Evolutionary conservation across 2,329 filamentous ascomycete species (phyloP).

Genomic region (Claviceps sorghi): DNA sequence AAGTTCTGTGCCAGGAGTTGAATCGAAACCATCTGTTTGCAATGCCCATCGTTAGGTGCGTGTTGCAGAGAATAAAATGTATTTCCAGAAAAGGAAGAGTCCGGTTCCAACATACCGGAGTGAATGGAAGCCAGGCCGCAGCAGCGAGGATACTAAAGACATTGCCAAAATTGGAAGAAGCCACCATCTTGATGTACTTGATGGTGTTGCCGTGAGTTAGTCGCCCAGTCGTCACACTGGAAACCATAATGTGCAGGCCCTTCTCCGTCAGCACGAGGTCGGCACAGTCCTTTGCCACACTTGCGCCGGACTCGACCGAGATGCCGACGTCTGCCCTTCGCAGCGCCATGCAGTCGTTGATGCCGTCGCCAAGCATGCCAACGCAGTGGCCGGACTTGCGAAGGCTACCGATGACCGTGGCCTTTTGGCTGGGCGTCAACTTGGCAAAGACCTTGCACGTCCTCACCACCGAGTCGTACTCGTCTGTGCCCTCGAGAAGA

Average conservation of each 20-base stretch:
- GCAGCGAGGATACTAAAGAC: conserved; percentile 16
- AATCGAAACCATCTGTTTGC: conserved; percentile 11
- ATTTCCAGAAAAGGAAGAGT: neutral
- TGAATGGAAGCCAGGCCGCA: conserved; percentile 16
- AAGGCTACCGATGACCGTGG: conserved; percentile 12
- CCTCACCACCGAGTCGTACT: conserved; percentile 11
- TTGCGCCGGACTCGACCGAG: conserved; percentile 16
- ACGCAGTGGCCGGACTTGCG: conserved; percentile 13
- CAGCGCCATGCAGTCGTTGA: conserved; percentile 18
- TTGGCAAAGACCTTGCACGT: conserved; percentile 16
- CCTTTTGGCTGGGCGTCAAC: conserved; percentile 15
- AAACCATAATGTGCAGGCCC: conserved; percentile 14
- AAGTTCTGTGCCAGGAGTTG: conserved; percentile 16
- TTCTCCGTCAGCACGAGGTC: conserved; percentile 17
- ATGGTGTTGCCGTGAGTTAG: conserved; percentile 16
- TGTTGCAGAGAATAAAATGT: neutral
- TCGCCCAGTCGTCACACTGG: conserved; percentile 13
- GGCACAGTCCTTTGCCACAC: conserved; percentile 16
- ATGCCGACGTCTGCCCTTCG: conserved; percentile 15
- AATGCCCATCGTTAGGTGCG: neutral
- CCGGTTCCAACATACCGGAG: conserved; percentile 5
- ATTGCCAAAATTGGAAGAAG: conserved; percentile 18
- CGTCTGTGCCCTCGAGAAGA: conserved; percentile 8
- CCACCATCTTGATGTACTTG: conserved; percentile 19
- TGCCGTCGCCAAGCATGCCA: conserved; percentile 17